A percentile compares a stretch with the other conserved stretches of the same genome.
These are phyloP conservation scores for Zymoseptoria pseudotritici DNA, from an alignment of 2,329 filamentous ascomycete species.

Conservation along the genomic window DNA sequence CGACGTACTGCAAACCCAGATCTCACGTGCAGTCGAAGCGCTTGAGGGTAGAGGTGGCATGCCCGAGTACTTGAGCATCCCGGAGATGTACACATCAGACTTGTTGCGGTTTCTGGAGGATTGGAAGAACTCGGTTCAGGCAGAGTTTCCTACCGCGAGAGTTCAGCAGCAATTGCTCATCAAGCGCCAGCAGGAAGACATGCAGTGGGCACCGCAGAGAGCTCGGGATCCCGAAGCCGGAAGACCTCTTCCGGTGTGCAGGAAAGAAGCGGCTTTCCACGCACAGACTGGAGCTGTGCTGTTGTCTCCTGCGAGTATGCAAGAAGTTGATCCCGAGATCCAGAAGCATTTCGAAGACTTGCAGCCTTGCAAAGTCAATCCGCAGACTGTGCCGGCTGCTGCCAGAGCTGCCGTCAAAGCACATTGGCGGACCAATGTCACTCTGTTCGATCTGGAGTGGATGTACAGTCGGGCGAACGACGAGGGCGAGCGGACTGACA, in stretches of 20 bases:
- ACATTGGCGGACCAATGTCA: slow-evolving; percentile 5
- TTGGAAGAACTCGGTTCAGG: slow-evolving; percentile 5
- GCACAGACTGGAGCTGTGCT: slow-evolving; percentile 8
- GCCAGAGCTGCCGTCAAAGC: not conserved
- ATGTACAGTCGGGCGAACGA: not conserved
- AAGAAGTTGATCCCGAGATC: slow-evolving; percentile 6
- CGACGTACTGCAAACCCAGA: slow-evolving; percentile 3
- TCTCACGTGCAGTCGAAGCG: not conserved
- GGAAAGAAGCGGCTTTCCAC: slow-evolving; percentile 7
- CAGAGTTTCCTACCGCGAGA: slow-evolving; percentile 3
- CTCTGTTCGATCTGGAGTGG: slow-evolving; percentile 8
- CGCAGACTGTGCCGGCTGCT: not conserved
- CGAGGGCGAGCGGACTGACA: not conserved
- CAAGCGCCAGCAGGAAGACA: not conserved
- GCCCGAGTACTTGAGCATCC: slow-evolving; percentile 2
- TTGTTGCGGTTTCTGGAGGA: slow-evolving; percentile 2
- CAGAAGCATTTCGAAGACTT: slow-evolving; percentile 30
- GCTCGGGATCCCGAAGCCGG: not conserved
- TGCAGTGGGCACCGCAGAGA: not conserved
- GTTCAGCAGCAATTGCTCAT: not conserved
- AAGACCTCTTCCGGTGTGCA: not conserved
- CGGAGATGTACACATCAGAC: slow-evolving; percentile 1
- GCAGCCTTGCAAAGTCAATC: not conserved
- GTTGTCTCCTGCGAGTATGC: not conserved
- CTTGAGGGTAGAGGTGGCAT: slow-evolving; percentile 1